phyloP scores from a whole-genome alignment of 305 asterid genomes.

The Euphrasia arctica region DNA sequence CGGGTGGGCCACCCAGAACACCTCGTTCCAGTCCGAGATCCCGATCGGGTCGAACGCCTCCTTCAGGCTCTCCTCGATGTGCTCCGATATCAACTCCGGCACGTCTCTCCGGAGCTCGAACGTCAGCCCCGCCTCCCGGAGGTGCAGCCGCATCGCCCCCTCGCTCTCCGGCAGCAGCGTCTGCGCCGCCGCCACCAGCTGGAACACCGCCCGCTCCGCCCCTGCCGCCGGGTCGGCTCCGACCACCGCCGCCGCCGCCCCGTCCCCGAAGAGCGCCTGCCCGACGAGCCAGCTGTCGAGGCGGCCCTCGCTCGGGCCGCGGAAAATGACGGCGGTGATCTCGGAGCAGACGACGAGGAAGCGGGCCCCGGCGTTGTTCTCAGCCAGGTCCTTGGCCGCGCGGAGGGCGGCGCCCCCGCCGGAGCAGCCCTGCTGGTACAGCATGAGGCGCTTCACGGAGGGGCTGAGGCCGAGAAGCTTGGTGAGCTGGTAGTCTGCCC shows the following conservation, averaged over 20 bases:
- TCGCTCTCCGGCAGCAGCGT: conserved; percentile 53
- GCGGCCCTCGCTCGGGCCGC: conserved; percentile 51
- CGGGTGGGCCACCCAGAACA: conserved; percentile 68
- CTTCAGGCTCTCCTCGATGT: conserved; percentile 48
- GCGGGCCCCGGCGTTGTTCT: conserved; percentile 62
- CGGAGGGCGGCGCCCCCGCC: conserved; percentile 72
- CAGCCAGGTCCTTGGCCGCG: conserved; percentile 63
- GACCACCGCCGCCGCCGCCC: conserved; percentile 56
- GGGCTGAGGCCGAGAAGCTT: conserved; percentile 73
- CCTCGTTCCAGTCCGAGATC: conserved; percentile 56
- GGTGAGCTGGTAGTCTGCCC: conserved; percentile 66
- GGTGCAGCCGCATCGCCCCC: conserved; percentile 54
- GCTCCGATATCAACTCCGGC: conserved; percentile 47
- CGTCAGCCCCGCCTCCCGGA: conserved; percentile 58
- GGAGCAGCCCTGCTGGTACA: conserved; percentile 78
- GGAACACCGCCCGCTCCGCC: conserved; percentile 45
- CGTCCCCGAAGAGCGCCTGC: conserved; percentile 65
- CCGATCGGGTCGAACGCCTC: conserved; percentile 59
- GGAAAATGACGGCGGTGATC: conserved; percentile 53
- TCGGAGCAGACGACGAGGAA: conserved; percentile 68
- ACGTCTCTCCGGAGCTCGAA: conserved; percentile 58
- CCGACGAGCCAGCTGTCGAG: conserved; percentile 52
- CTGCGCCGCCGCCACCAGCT: conserved; percentile 52
- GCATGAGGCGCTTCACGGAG: conserved; percentile 63
- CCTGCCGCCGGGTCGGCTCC: conserved; percentile 48